phyloP scores from a whole-genome alignment of 352 stramenopile genomes.

The Phytophthora melonis region DNA sequence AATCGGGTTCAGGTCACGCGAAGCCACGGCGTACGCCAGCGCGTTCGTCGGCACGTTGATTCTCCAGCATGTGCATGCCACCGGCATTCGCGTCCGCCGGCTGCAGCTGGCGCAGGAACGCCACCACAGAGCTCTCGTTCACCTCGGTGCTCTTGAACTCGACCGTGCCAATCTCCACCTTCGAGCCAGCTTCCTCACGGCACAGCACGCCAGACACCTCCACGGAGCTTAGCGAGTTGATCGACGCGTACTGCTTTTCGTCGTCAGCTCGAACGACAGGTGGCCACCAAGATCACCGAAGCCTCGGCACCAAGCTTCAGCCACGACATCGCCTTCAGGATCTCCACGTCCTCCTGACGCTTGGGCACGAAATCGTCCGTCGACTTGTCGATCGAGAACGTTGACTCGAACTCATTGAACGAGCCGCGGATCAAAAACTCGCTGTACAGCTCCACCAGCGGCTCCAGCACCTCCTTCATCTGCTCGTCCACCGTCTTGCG shows the following conservation, averaged over 20 bases:
- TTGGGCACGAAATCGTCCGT: conserved; percentile 51
- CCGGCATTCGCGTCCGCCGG: conserved; percentile 30
- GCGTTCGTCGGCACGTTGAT: conserved; percentile 71
- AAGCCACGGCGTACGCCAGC: conserved; percentile 79
- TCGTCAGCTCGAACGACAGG: conserved; percentile 61
- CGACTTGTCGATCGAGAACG: conserved; percentile 70
- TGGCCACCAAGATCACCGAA: too few species aligned
- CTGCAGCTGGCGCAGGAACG: conserved; percentile 52
- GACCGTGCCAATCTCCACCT: conserved; percentile 42
- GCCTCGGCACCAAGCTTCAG: conserved; percentile 45
- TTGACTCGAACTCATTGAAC: conserved; percentile 79
- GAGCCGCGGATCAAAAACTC: conserved; percentile 89
- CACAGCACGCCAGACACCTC: conserved; percentile 60
- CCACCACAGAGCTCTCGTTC: conserved; percentile 59
- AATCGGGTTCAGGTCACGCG: conserved; percentile 89
- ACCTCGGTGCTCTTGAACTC: conserved; percentile 47
- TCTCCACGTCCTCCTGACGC: conserved; percentile 55
- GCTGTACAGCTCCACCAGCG: conserved; percentile 78
- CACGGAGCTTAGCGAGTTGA: conserved; percentile 48
- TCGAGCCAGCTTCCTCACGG: conserved; percentile 48
- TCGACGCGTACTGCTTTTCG: conserved; percentile 65
- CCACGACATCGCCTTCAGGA: conserved; percentile 77
- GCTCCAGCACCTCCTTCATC: conserved; percentile 68
- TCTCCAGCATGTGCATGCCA: conserved; percentile 67
- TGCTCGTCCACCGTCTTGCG: conserved; percentile 57